These are phyloP conservation scores for Pyrrhoderma noxium DNA, from an alignment of 1,284 basidiomycete genomes.

Conservation along the genomic window DNA sequence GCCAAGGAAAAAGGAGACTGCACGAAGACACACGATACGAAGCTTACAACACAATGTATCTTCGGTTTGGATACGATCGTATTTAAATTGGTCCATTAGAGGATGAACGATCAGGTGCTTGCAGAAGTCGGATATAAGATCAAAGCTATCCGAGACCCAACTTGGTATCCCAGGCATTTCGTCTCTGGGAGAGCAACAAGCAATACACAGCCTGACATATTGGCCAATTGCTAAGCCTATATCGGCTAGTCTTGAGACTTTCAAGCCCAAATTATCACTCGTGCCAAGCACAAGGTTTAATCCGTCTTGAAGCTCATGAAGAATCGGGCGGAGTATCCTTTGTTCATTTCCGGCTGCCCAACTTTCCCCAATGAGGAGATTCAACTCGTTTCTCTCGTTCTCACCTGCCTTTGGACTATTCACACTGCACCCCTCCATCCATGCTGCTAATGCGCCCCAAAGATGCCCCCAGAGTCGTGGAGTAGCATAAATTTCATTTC, in stretches of 20 bases:
- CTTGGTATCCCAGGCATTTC: not conserved
- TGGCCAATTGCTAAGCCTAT: not conserved
- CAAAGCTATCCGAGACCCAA: conserved; percentile 1
- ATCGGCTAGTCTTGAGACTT: not conserved
- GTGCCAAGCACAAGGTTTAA: conserved; percentile 20
- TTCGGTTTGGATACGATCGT: not conserved
- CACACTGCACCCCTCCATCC: conserved; percentile 66
- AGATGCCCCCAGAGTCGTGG: conserved; percentile 35
- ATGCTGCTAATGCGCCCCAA: conserved; percentile 56
- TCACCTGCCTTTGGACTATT: conserved; percentile 66
- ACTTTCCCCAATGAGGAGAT: conserved; percentile 20
- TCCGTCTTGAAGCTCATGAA: conserved; percentile 23
- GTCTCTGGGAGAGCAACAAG: not conserved
- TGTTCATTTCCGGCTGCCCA: conserved; percentile 24
- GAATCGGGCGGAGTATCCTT: conserved; percentile 31
- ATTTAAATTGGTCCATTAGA: not conserved
- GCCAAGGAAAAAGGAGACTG: conserved; percentile 44
- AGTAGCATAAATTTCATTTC: not conserved
- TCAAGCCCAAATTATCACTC: not conserved
- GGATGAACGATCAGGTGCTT: not conserved
- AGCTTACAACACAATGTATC: conserved; percentile 1
- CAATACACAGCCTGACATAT: conserved; percentile 7
- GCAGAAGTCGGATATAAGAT: not conserved
- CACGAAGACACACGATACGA: conserved; percentile 29
- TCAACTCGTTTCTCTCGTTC: conserved; percentile 41